These are phyloP conservation scores for Oryza meyeriana DNA, from an alignment of 176 grass and related monocot genomes.

Conservation along the genomic window DNA sequence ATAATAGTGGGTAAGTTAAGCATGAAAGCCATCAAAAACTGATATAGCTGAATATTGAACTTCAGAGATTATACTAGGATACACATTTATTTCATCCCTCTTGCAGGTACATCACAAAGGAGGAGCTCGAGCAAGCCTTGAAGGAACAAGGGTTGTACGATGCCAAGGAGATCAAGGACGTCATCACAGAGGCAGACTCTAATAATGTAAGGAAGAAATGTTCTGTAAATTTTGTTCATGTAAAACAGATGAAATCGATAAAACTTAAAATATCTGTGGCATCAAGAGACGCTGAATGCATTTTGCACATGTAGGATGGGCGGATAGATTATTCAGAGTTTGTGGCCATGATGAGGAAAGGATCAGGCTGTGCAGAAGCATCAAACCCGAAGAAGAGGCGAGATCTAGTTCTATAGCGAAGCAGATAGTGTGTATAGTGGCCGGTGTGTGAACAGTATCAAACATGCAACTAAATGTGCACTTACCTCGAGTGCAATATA, in stretches of 20 bases:
- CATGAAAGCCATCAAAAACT: not conserved
- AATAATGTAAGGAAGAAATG: slow-evolving; percentile 54
- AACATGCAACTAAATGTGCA: slow-evolving; percentile 13
- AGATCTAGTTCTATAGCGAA: slow-evolving; percentile 36
- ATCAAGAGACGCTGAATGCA: not conserved
- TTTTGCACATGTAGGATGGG: slow-evolving; percentile 53
- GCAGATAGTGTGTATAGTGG: not conserved
- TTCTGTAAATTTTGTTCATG: not conserved
- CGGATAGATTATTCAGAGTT: slow-evolving; percentile 71
- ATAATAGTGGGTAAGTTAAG: slow-evolving; percentile 61
- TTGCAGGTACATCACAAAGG: slow-evolving; percentile 63
- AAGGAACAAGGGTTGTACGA: slow-evolving; percentile 65
- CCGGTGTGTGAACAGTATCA: not conserved
- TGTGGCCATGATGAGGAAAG: slow-evolving; percentile 57
- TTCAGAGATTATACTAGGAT: not conserved
- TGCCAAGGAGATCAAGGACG: slow-evolving; percentile 57
- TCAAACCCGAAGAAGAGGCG: slow-evolving; percentile 41
- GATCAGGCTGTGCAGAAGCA: slow-evolving; percentile 26
- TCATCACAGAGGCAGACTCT: slow-evolving; percentile 68
- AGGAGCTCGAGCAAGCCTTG: slow-evolving; percentile 72
- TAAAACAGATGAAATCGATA: not conserved
- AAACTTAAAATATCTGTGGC: not conserved
- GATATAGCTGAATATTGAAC: not conserved
- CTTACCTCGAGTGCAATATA: not conserved
- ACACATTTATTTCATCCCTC: not conserved